Evolutionary conservation across 2,329 filamentous ascomycete species (phyloP).

Genomic region (Byssochlamys sp.): DNA sequence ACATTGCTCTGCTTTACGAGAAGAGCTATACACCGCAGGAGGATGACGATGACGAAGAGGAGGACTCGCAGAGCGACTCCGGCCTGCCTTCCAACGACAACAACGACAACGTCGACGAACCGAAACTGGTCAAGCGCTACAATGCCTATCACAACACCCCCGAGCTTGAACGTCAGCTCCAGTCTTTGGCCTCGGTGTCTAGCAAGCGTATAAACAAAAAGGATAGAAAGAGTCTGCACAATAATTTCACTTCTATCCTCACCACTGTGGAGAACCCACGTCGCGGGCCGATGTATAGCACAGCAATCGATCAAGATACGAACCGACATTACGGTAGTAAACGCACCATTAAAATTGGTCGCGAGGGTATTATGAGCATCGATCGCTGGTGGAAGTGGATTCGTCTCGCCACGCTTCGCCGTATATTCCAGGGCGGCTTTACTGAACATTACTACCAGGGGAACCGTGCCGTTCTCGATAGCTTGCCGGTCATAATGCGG

Average conservation of each 20-base stretch:
- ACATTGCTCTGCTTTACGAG: slow-evolving; percentile 76
- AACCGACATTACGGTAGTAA: slow-evolving; percentile 53
- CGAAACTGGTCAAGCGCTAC: slow-evolving; percentile 52
- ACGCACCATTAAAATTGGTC: slow-evolving; percentile 50
- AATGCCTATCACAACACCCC: slow-evolving; percentile 56
- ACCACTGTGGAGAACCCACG: slow-evolving; percentile 58
- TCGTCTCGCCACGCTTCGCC: slow-evolving; percentile 51
- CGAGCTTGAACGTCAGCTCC: slow-evolving; percentile 51
- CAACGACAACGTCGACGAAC: slow-evolving; percentile 25
- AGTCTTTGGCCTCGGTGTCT: slow-evolving; percentile 50
- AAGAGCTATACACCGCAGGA: slow-evolving; percentile 53
- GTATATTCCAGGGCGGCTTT: slow-evolving; percentile 54
- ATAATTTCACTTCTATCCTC: slow-evolving; percentile 56
- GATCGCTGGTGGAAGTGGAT: slow-evolving; percentile 68
- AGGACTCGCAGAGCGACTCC: slow-evolving; percentile 27
- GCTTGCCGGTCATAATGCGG: slow-evolving; percentile 41
- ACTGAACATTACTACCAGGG: slow-evolving; percentile 51
- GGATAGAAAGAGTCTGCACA: slow-evolving; percentile 57
- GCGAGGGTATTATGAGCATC: slow-evolving; percentile 52
- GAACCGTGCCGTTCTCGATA: slow-evolving; percentile 53
- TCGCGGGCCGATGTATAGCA: slow-evolving; percentile 57
- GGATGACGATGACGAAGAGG: slow-evolving; percentile 47
- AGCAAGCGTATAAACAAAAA: slow-evolving; percentile 56
- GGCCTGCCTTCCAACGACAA: slow-evolving; percentile 32
- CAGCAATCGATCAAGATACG: slow-evolving; percentile 52